Conservation (phyloP, 2,329 filamentous ascomycete species). For the Curvularia verruculosa region DNA sequence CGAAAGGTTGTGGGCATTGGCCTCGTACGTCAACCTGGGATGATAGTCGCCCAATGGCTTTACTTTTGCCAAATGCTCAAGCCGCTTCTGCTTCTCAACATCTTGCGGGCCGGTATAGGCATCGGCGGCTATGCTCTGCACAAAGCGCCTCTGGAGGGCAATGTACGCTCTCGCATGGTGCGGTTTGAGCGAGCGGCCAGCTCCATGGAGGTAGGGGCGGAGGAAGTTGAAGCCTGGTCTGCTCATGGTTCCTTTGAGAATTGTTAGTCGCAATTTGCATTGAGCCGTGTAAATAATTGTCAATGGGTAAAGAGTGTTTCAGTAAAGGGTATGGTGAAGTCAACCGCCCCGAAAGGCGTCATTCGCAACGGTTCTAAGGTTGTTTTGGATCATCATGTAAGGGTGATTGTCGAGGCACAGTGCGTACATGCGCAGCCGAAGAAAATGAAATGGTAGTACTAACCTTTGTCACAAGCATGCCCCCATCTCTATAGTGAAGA, state of each 20-base stretch:
- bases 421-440: neutral
- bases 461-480: constrained; percentile 12
- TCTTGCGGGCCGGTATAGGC: constrained; percentile 46
- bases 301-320: constrained; percentile 25
- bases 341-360: constrained; percentile 61
- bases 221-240: constrained; percentile 58
- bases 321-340: constrained; percentile 53
- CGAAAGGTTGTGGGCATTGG: constrained; percentile 27
- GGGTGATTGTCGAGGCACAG: neutral
- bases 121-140: constrained; percentile 26
- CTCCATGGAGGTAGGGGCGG: constrained; percentile 60
- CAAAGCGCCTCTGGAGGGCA: constrained; percentile 45
- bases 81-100: constrained; percentile 58
- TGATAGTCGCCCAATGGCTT: constrained; percentile 61
- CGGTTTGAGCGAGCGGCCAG: constrained; percentile 46
- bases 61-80: constrained; percentile 59
- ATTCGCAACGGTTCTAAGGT: constrained; percentile 71
- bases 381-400: constrained; percentile 42
- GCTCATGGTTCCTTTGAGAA: constrained; percentile 52
- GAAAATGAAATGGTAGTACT: neutral
- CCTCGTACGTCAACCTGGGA: constrained; percentile 53
- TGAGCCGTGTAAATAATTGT: neutral
- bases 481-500: constrained; percentile 7
- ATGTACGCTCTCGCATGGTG: constrained; percentile 60
- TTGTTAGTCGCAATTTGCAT: constrained; percentile 44